Base-by-base conservation (phyloP, 306 rosid genomes). In the Trifolium repens region DNA sequence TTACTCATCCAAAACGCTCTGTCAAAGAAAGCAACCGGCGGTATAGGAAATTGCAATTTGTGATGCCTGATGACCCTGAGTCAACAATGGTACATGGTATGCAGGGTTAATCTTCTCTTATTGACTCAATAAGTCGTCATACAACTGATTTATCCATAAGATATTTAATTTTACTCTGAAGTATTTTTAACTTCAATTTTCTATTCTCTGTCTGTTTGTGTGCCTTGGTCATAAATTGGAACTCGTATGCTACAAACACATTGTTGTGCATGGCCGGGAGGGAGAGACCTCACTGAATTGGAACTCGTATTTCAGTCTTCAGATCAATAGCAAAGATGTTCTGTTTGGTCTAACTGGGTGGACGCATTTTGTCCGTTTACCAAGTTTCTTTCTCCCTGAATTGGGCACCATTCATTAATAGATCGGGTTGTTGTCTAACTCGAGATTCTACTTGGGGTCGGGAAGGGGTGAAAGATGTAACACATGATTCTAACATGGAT, bases 81-180 rank as follows among this genome's bases (percentile, higher is more conserved):
- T 11, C 65, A 26, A 9, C 65, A 59, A 30, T 59, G 40, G 65
- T 59, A 59, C 65, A 59, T 59, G 65, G 65, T 59, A 59, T 59
- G 65, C 65, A 27, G 63, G 65, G 17, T 26, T 39, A 59, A 26
- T 59, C 65, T 59, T 27, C 40, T 59, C 65, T 26, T 27, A 27
- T 59, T 59, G 65, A 59, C 17, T 59, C 16, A 27, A 52, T 7
- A 52, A 16, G 22, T 52, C 22, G 5, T 16, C 58, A 16, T 52
- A 11, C 10, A 52, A 52, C 58, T 52, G 58, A 52, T 16, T 52
- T 16, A 52, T 52, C 58, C 26, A 52, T 52, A 52, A 50, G 57
- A 50, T 50, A 50, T 50, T 50, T 50, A 50, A n/a, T 16, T 50
- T 50, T 50, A 50, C 57, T 16, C 57, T 16, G 57, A 50, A 50